Evolutionary conservation across 495 filamentous ascomycete genomes (phyloP).

Genomic region (Usnea hakonensis): DNA sequence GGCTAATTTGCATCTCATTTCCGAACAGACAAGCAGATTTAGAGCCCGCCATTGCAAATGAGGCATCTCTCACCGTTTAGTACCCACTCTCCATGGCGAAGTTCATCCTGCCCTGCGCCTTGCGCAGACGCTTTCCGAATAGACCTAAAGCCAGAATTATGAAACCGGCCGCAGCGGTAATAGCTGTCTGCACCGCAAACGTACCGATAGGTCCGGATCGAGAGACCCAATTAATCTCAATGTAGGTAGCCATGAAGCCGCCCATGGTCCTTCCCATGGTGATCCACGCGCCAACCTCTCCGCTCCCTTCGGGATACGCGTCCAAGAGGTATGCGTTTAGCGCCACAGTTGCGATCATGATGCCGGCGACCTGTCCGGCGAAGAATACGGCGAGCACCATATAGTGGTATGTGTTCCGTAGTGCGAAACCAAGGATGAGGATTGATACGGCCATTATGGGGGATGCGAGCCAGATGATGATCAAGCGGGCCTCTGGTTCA

Average conservation of each 20-base stretch:
- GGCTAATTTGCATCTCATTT: too few species aligned
- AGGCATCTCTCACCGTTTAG: background rate
- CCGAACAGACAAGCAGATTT: too few species aligned
- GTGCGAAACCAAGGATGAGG: conserved; percentile 48
- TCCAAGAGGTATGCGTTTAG: conserved; percentile 55
- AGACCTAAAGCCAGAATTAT: conserved; percentile 17
- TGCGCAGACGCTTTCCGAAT: conserved; percentile 17
- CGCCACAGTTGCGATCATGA: conserved; percentile 58
- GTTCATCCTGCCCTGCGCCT: conserved; percentile 17
- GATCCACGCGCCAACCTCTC: conserved; percentile 49
- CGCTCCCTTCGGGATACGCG: conserved; percentile 48
- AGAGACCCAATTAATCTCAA: conserved; percentile 40
- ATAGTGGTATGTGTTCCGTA: conserved; percentile 47
- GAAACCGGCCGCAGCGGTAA: conserved; percentile 13
- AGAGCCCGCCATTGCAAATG: background rate
- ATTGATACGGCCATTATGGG: conserved; percentile 45
- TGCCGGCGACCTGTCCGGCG: conserved; percentile 49
- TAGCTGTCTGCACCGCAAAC: conserved; percentile 15
- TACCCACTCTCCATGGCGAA: conserved; percentile 15
- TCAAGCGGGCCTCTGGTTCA: conserved; percentile 52
- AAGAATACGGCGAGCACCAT: conserved; percentile 48
- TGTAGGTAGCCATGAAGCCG: conserved; percentile 46
- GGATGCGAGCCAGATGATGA: conserved; percentile 41
- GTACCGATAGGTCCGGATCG: background rate
- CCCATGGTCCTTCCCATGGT: conserved; percentile 41